Evolutionary conservation across 129 eudicot genomes (phyloP).

Genomic region (Saussurea involucrata): DNA sequence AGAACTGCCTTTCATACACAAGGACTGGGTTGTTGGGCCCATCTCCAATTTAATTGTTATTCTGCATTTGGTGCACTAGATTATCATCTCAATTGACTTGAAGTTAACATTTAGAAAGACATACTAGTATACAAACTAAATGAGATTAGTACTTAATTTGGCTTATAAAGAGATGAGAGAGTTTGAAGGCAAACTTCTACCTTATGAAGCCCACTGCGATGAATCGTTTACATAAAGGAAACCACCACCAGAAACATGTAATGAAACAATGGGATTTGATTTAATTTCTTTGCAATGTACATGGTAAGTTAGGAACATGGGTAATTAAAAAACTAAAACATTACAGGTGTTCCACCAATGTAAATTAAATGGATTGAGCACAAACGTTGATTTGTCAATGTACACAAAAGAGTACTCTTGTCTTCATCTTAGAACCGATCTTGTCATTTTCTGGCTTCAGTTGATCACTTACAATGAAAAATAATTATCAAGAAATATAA

Average conservation of each 20-base stretch:
- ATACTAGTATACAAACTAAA: too few relatives aligned
- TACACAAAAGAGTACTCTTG: not conserved
- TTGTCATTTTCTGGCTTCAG: not conserved
- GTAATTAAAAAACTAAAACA: too few relatives aligned
- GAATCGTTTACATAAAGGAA: not conserved
- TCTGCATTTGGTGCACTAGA: not conserved
- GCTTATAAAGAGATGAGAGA: not conserved
- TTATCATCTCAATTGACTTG: not conserved
- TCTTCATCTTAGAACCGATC: not conserved
- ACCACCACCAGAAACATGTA: not conserved
- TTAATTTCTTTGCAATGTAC: not conserved
- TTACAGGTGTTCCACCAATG: not conserved
- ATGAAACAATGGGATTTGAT: not conserved
- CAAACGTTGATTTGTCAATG: not conserved
- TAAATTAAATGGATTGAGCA: not conserved
- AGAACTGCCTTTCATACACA: not conserved
- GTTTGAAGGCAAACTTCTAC: not conserved
- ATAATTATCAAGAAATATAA: not conserved
- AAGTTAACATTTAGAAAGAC: too few relatives aligned
- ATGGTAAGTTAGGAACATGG: not conserved
- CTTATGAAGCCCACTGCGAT: not conserved
- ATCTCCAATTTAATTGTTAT: not conserved
- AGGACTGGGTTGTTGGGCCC: not conserved
- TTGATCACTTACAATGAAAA: not conserved
- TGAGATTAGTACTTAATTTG: not conserved